These are phyloP conservation scores for Dryadomyces sulphureus DNA, from an alignment of 2,329 filamentous ascomycete genomes.

Conservation along the genomic window DNA sequence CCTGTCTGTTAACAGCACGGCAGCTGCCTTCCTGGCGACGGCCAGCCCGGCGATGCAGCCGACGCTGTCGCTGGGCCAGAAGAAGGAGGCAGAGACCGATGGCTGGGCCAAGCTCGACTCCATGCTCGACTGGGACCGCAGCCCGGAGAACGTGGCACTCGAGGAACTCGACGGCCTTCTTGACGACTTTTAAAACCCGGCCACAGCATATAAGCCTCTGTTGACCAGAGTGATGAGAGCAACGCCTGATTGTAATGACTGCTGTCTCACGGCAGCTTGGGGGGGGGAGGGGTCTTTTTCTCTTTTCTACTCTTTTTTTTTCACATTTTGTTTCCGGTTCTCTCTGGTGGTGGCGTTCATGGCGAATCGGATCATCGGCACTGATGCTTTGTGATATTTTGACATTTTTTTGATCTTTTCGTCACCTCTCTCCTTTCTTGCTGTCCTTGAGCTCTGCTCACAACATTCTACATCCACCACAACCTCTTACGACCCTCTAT, in stretches of 20 bases:
- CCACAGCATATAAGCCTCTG: neutral
- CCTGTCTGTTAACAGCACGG: slow-evolving; percentile 8
- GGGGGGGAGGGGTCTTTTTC: neutral
- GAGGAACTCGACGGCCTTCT: slow-evolving; percentile 86
- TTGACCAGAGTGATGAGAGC: slow-evolving; percentile 1
- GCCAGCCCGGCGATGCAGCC: slow-evolving; percentile 42
- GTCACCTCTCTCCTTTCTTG: neutral
- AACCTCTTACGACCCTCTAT: neutral
- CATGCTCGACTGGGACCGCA: slow-evolving; percentile 46
- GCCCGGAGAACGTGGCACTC: slow-evolving; percentile 78
- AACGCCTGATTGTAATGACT: neutral
- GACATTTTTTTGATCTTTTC: neutral
- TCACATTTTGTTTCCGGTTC: neutral
- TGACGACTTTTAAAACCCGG: slow-evolving; percentile 45
- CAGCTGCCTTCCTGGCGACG: slow-evolving; percentile 25
- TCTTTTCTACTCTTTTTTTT: neutral
- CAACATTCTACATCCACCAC: neutral
- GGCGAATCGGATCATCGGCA: neutral
- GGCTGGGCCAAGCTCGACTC: slow-evolving; percentile 29
- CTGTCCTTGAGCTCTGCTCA: neutral
- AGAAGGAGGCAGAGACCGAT: slow-evolving; percentile 23
- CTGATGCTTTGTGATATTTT: neutral
- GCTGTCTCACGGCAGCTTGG: neutral
- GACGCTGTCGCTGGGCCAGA: slow-evolving; percentile 26
- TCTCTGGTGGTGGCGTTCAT: neutral